A percentile compares a stretch with the other conserved stretches of the same genome.
phyloP scores from a whole-genome alignment of 1,284 basidiomycete genomes.

The Porogramme epimiltina region DNA sequence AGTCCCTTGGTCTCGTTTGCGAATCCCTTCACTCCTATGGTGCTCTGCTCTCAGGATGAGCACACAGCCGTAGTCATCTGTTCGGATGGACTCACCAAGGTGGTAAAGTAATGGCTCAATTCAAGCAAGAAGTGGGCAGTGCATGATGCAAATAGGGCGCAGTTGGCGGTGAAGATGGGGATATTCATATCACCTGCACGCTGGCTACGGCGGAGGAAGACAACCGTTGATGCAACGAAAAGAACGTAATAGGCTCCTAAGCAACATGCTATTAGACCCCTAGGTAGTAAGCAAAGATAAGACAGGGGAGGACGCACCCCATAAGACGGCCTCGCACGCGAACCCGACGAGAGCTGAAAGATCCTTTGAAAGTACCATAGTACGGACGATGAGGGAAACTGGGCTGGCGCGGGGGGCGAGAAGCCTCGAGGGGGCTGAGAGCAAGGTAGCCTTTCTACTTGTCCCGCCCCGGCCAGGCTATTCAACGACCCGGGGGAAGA shows the following conservation, averaged over 20 bases:
- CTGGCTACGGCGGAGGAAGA: not conserved
- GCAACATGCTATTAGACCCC: too few relatives aligned
- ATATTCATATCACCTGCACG: constrained; percentile 5
- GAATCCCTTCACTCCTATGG: constrained; percentile 17
- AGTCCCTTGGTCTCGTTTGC: constrained; percentile 34
- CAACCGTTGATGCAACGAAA: not conserved
- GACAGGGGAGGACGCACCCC: not conserved
- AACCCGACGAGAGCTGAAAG: not conserved
- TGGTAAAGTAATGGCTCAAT: constrained; percentile 38
- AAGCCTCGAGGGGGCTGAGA: too few relatives aligned
- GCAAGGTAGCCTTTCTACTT: too few relatives aligned
- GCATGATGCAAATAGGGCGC: constrained; percentile 34
- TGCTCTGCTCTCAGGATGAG: not conserved
- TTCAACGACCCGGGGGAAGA: too few relatives aligned
- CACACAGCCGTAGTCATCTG: not conserved
- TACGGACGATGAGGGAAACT: too few relatives aligned
- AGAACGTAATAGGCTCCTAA: not conserved
- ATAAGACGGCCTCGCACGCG: not conserved
- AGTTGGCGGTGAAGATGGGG: constrained; percentile 29
- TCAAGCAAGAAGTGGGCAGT: constrained; percentile 39
- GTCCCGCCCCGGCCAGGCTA: too few relatives aligned
- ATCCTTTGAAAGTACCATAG: too few relatives aligned
- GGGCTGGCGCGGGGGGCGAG: too few relatives aligned
- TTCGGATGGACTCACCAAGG: constrained; percentile 27
- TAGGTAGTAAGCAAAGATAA: too few relatives aligned